A percentile compares a stretch with the other conserved stretches of the same genome.
Conservation (phyloP, 352 stramenopile species). For the Globisporangium irregulare region DNA sequence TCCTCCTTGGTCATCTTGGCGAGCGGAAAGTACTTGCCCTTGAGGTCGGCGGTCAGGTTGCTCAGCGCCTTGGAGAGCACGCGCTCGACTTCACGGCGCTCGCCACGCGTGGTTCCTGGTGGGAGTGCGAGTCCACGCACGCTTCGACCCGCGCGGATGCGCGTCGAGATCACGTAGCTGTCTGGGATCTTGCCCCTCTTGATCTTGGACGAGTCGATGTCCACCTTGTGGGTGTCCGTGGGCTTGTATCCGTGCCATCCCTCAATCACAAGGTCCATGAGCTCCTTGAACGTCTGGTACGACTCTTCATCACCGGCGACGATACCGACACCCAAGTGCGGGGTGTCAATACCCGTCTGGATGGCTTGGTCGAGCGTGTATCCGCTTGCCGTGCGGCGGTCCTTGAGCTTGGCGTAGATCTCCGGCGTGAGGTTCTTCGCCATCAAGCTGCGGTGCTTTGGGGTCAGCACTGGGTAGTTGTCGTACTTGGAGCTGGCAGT, state of each 20-base stretch:
- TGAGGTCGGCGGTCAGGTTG: slow-evolving; percentile 65
- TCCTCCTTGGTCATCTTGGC: slow-evolving; percentile 90
- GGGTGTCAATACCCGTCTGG: slow-evolving; percentile 80
- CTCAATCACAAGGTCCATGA: slow-evolving; percentile 86
- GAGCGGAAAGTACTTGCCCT: slow-evolving; percentile 88
- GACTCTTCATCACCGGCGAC: slow-evolving; percentile 87
- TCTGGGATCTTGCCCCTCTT: slow-evolving; percentile 62
- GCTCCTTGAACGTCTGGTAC: slow-evolving; percentile 77
- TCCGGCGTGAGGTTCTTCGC: slow-evolving; percentile 80
- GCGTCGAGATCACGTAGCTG: slow-evolving; percentile 90
- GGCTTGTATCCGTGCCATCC: slow-evolving; percentile 85
- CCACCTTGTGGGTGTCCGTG: slow-evolving; percentile 71
- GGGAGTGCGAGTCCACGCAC: slow-evolving; percentile 88
- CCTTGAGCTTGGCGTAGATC: slow-evolving; percentile 83
- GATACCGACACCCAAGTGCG: slow-evolving; percentile 77
- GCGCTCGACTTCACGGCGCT: slow-evolving; percentile 83
- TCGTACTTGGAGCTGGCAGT: slow-evolving; percentile 35
- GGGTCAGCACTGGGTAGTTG: slow-evolving; percentile 76
- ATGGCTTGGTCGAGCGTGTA: slow-evolving; percentile 88
- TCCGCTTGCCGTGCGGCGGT: slow-evolving; percentile 50
- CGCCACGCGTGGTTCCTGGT: slow-evolving; percentile 78
- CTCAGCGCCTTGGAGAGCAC: slow-evolving; percentile 77
- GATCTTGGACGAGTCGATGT: slow-evolving; percentile 81
- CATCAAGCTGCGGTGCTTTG: slow-evolving; percentile 86
- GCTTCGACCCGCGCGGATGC: slow-evolving; percentile 89